Conservation (phyloP, 179 eudicot genomes). For the Silene vulgaris region DNA sequence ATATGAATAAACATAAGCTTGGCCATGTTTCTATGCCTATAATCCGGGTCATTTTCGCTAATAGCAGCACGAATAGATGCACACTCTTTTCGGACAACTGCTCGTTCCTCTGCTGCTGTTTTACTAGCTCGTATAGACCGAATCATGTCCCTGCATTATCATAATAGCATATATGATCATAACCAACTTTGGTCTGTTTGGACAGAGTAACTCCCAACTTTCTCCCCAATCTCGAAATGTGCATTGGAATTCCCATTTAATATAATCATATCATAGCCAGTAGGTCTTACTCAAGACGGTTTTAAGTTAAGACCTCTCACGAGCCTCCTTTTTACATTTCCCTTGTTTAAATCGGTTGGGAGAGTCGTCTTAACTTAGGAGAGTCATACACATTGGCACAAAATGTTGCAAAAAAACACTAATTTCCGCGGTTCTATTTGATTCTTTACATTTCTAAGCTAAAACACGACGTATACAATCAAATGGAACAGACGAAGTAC, state of each 20-base stretch:
- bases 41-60: constrained; percentile 82
- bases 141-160: constrained; percentile 86
- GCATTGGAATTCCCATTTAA: background rate
- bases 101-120: constrained; percentile 98
- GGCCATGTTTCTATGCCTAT: constrained; percentile 93
- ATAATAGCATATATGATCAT: constrained; percentile 10
- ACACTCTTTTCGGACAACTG: constrained; percentile 92
- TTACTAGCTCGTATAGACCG: constrained; percentile 92
- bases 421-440: no score
- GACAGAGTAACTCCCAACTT: constrained; percentile 1
- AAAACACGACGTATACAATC: no score
- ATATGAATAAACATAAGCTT: constrained; percentile 98
- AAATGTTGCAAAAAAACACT: no score
- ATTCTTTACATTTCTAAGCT: no score
- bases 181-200: background rate
- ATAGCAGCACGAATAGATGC: constrained; percentile 92
- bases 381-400: no score
- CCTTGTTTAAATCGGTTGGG: no score
- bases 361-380: no score
- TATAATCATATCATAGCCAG: background rate
- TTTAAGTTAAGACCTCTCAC: no score
- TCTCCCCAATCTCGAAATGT: background rate
- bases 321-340: no score
- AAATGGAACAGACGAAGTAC: no score
- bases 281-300: no score